Evolutionary conservation across 306 rosid species (phyloP), one percentile per base, ranked within the genome.

Genomic region (Canavalia ensiformis): DNA sequence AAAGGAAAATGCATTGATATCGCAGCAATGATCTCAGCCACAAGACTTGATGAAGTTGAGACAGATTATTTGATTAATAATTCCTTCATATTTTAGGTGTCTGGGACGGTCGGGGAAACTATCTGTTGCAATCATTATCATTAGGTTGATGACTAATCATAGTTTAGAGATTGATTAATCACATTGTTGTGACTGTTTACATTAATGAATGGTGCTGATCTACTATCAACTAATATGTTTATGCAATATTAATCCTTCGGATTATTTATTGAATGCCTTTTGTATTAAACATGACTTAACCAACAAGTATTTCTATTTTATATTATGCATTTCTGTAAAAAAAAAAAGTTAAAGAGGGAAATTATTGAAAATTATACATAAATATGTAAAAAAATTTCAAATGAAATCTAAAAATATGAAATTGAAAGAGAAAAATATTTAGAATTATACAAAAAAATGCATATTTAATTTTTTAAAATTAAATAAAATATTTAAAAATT

Each of bases 1-100:
- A 0, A 12, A 52, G 5, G 63, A 52, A 52, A 52, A 72, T 52
- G 76, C 47, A 72, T 31, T 58, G 29, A 47, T 47, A 3, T 11
- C 11, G 34, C 7, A 30, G 39, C 8, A 54, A 54, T 54, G 18
- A 52, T 35, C 8, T 72, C 47, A 52, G 62, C 63, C 76, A 72
- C 75, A 70, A 31, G 37, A 60, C 12, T 10, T 50, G 39, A 76
- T 62, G 49, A 75, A 41, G 46, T 60, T 75, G 69, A 6, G 58
- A 30, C 45, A 75, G 8, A 2, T 41, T 42, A 56, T 41, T 74
- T 74, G 39, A 13, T 11, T 74, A 60, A 74, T 30, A 39, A 6
- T 57, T 57, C 71, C 60, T 62, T 60, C 18, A n/a, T 75, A 49
- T 60, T 34, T 63, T 63, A 18, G 81, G 41, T 35, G 29, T 8